Evolutionary conservation across 371 early-diverging fungal genomes (phyloP).

Genomic region (Fennellomyces sp.): DNA sequence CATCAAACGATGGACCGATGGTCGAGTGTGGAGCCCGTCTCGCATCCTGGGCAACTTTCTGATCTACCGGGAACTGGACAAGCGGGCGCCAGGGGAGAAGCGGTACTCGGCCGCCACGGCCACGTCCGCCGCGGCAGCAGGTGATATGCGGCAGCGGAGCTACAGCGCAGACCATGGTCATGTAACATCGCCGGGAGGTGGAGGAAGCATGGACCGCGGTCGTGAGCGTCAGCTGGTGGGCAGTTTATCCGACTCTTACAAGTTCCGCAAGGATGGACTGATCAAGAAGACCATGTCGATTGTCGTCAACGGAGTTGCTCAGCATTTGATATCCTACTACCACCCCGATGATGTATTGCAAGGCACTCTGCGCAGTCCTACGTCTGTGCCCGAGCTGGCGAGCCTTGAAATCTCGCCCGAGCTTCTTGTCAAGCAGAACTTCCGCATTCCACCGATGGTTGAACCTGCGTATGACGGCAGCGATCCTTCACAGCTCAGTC

Average conservation of each 20-base stretch:
- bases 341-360: constrained; percentile 71
- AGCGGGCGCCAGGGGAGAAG: constrained; percentile 35
- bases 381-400: constrained; percentile 59
- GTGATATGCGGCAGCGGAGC: constrained; percentile 20
- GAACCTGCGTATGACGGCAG: constrained; percentile 37
- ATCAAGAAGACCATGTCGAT: constrained; percentile 90
- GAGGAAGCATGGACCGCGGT: constrained; percentile 27
- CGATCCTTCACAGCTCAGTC: constrained; percentile 17
- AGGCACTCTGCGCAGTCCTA: constrained; percentile 61
- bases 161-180: constrained; percentile 21
- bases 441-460: constrained; percentile 61
- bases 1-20: constrained; percentile 82
- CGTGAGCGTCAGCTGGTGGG: constrained; percentile 63
- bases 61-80: constrained; percentile 66
- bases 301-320: constrained; percentile 73
- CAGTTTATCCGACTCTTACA: constrained; percentile 64
- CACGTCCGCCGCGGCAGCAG: constrained; percentile 19
- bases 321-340: constrained; percentile 89
- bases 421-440: constrained; percentile 62
- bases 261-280: constrained; percentile 82
- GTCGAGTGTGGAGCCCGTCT: constrained; percentile 74
- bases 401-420: constrained; percentile 64
- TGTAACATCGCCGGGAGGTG: constrained; percentile 13
- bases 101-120: constrained; percentile 26
- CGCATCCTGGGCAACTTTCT: constrained; percentile 70